Evolutionary conservation across 2,329 filamentous ascomycete genomes (phyloP).

Genomic region (Tolypocladium tropicale): DNA sequence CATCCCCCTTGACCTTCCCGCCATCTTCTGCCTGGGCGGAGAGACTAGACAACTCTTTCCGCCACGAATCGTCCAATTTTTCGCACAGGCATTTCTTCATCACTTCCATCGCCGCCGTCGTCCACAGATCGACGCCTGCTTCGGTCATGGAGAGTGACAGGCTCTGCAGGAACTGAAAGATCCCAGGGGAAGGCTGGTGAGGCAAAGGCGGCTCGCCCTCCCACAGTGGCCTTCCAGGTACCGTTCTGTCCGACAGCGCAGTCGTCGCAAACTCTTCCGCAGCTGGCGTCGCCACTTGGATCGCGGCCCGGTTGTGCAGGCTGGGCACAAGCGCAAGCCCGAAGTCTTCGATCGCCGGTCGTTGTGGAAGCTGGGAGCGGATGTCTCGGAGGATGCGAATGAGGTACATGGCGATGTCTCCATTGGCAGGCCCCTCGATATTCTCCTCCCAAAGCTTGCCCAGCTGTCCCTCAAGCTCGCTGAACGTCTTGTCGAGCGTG

Average conservation of each 20-base stretch:
- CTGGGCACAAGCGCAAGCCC: slow-evolving; percentile 50
- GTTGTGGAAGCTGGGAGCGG: slow-evolving; percentile 51
- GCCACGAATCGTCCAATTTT: slow-evolving; percentile 41
- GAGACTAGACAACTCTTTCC: slow-evolving; percentile 25
- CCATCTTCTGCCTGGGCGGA: slow-evolving; percentile 7
- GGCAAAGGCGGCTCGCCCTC: slow-evolving; percentile 68
- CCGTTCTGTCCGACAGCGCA: slow-evolving; percentile 31
- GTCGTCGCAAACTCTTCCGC: slow-evolving; percentile 36
- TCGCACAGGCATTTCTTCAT: slow-evolving; percentile 50
- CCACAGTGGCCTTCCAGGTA: slow-evolving; percentile 63
- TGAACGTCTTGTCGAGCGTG: slow-evolving; percentile 46
- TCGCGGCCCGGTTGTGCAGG: slow-evolving; percentile 53
- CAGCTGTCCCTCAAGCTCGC: slow-evolving; percentile 46
- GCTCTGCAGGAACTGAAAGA: slow-evolving; percentile 61
- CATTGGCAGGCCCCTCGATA: slow-evolving; percentile 35
- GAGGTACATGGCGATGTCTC: slow-evolving; percentile 52
- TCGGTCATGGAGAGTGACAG: slow-evolving; percentile 58
- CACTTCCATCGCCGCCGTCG: slow-evolving; percentile 48
- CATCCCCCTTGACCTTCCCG: slow-evolving; percentile 2
- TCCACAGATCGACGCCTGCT: slow-evolving; percentile 74
- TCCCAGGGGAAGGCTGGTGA: slow-evolving; percentile 63
- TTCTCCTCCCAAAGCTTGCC: slow-evolving; percentile 37
- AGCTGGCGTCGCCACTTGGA: slow-evolving; percentile 37
- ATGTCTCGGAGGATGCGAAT: slow-evolving; percentile 67
- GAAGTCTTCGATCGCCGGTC: slow-evolving; percentile 40